phyloP scores from a whole-genome alignment of 108 stramenopile species.

The Cyclostephanos invisitatus region DNA sequence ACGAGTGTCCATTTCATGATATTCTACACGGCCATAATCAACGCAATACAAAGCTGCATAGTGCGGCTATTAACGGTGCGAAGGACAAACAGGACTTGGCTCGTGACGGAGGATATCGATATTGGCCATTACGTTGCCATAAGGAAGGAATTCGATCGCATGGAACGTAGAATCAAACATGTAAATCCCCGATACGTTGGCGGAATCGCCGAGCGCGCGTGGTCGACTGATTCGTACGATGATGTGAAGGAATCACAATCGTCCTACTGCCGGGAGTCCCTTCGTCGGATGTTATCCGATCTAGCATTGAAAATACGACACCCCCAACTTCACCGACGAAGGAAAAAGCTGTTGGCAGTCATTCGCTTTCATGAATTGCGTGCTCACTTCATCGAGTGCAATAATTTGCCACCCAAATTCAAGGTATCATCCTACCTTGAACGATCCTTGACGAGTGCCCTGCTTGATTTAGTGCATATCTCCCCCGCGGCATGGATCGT shows the following conservation, averaged over 20 bases:
- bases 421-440: slow-evolving; percentile 83
- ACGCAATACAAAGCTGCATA: slow-evolving; percentile 75
- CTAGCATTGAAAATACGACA: slow-evolving; percentile 36
- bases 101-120: slow-evolving; percentile 79
- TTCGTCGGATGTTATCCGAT: slow-evolving; percentile 4
- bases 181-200: not conserved
- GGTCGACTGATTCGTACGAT: not conserved
- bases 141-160: slow-evolving; percentile 81
- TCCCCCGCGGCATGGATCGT: slow-evolving; percentile 75
- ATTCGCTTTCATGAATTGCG: slow-evolving; percentile 86
- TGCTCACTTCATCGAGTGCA: slow-evolving; percentile 75
- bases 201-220: not conserved
- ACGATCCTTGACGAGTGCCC: slow-evolving; percentile 56
- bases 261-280: not conserved
- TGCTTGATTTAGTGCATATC: slow-evolving; percentile 75
- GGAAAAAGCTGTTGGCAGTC: slow-evolving; percentile 64
- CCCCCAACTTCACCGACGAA: slow-evolving; percentile 34
- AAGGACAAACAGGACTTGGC: slow-evolving; percentile 66
- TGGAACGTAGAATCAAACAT: slow-evolving; percentile 17
- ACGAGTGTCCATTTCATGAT: slow-evolving; percentile 87
- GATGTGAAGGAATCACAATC: not conserved
- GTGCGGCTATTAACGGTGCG: slow-evolving; percentile 55
- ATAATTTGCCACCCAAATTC: slow-evolving; percentile 72
- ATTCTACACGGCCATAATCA: slow-evolving; percentile 86
- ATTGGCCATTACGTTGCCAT: slow-evolving; percentile 89